These are phyloP conservation scores for Eucalyptus tenuipes DNA, from an alignment of 345 rosid genomes.

Conservation along the genomic window DNA sequence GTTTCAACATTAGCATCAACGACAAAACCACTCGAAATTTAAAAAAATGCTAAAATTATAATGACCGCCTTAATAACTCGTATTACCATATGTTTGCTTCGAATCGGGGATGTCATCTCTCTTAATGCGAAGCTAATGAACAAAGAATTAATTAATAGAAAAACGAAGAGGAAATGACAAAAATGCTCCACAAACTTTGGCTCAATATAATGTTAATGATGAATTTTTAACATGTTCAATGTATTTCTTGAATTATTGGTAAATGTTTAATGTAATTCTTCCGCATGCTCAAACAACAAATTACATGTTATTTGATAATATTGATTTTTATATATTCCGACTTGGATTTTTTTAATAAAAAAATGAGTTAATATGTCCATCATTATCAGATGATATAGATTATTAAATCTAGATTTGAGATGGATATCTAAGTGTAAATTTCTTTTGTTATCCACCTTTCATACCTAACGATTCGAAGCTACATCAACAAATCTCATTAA, in stretches of 20 bases:
- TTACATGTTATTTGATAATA: not conserved
- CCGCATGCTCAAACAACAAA: not conserved
- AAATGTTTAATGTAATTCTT: not conserved
- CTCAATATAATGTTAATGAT: not conserved
- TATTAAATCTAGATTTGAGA: not conserved
- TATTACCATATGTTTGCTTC: not conserved
- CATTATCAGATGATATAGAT: fast-evolving
- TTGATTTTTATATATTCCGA: not conserved
- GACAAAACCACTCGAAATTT: not conserved
- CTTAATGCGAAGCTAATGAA: not conserved
- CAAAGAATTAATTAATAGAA: not conserved
- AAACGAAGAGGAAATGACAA: not conserved
- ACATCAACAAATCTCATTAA: not conserved
- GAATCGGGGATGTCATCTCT: not conserved
- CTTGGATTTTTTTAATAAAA: not conserved
- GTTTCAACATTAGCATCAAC: not conserved
- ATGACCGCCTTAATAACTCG: not conserved
- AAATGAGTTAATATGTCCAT: not conserved
- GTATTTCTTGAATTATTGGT: not conserved
- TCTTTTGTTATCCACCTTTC: not conserved
- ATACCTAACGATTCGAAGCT: not conserved
- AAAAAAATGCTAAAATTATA: not conserved
- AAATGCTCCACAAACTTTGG: not conserved
- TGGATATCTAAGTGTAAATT: not conserved
- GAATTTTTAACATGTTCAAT: not conserved